Percentiles rank a stretch among this genome's conserved stretches.
Conservation (phyloP, 345 rosid genomes). For the Sisymbrium irio region DNA sequence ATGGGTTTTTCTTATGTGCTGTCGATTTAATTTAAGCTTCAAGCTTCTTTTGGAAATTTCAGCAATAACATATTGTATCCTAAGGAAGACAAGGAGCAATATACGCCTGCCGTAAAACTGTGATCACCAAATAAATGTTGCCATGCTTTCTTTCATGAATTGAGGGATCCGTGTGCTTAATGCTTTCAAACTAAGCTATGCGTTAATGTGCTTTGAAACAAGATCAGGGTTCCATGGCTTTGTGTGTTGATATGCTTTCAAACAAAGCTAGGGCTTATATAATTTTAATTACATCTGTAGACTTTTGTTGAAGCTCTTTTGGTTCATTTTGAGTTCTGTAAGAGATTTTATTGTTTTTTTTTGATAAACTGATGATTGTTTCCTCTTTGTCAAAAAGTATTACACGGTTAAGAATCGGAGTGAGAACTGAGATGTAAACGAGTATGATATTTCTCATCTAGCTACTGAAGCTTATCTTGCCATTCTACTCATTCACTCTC, state of each 20-base stretch:
- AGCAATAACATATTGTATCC: conserved; percentile 83
- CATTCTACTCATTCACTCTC: conserved; percentile 91
- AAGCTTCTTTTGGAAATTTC: not conserved
- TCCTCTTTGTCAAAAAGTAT: not conserved
- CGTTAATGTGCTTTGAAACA: too few species aligned
- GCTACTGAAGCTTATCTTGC: conserved; percentile 79
- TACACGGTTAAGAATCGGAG: not conserved
- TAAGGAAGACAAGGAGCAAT: conserved; percentile 62
- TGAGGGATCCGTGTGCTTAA: conserved; percentile 22
- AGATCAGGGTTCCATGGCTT: conserved; percentile 22
- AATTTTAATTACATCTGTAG: not conserved
- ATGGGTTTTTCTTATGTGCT: not conserved
- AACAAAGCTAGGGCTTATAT: not conserved
- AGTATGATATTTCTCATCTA: conserved; percentile 85
- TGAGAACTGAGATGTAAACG: conserved; percentile 44
- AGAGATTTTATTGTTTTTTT: not conserved
- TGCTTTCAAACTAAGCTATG: too few species aligned
- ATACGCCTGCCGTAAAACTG: conserved; percentile 85
- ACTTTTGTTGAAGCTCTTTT: not conserved
- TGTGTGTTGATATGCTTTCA: not conserved
- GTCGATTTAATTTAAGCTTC: conserved; percentile 2
- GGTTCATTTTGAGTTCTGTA: not conserved
- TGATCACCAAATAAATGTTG: conserved; percentile 60
- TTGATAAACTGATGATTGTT: not conserved
- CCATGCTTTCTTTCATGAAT: not conserved